Evolutionary conservation across 1,284 basidiomycete genomes (phyloP), one percentile per base, ranked within the genome.

Genomic region (Fomes fomentarius): DNA sequence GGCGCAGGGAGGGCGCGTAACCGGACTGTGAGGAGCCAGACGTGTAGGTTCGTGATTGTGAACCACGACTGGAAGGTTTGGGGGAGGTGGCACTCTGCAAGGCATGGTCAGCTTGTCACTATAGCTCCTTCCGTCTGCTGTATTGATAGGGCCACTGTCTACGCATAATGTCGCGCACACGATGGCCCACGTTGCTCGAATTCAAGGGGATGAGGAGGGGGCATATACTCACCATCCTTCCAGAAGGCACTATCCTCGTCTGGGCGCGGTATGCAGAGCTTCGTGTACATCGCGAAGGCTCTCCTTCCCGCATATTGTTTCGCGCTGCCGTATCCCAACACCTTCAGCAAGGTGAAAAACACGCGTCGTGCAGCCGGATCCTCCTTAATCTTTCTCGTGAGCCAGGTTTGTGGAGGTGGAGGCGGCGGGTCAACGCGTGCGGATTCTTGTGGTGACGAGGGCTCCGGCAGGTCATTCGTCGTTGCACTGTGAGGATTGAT

Each of bases 61-160:
- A 98, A 98, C 93, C 96, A 99, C 5, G 95, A 93, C 70, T 98
- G 96, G 71, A 98, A 98, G 0, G 96, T 98, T 7, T 90, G 88
- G 2, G 96, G 96, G 12, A 99, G 78, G 46, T 81, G 79, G 67
- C 94, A 98, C 61, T 88, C 96, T 37, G 19, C n/a, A n/a, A n/a
- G n/a, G n/a, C n/a, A n/a, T n/a, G n/a, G n/a, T n/a, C n/a, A n/a
- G n/a, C n/a, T n/a, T n/a, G n/a, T n/a, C n/a, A n/a, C n/a, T n/a
- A n/a, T n/a, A n/a, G n/a, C n/a, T n/a, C n/a, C n/a, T n/a, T n/a
- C n/a, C n/a, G n/a, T n/a, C n/a, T n/a, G n/a, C n/a, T n/a, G n/a
- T n/a, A n/a, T n/a, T n/a, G n/a, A n/a, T n/a, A n/a, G n/a, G n/a
- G n/a, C n/a, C n/a, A n/a, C n/a, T n/a, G n/a, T n/a, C n/a, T n/a